Conservation (phyloP, 163 green algal species). For the Volvox carteri region DNA sequence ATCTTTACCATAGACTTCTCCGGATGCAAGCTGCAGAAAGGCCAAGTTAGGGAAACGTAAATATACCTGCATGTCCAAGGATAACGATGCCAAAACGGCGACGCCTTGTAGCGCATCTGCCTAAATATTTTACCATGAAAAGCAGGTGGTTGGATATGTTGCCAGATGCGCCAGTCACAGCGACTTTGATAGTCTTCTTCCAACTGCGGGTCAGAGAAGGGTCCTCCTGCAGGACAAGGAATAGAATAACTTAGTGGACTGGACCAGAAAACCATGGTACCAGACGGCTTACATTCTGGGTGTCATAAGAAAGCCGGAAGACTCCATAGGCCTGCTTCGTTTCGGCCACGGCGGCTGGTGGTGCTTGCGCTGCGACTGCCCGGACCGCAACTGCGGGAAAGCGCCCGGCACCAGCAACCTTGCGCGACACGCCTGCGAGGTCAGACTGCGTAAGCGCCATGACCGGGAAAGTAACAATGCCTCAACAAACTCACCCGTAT, state of each 20-base stretch:
- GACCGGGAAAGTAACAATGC: background rate
- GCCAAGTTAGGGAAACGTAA: background rate
- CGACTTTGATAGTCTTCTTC: conserved; percentile 89
- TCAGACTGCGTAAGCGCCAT: background rate
- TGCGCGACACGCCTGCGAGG: conserved; percentile 39
- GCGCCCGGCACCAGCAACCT: conserved; percentile 1
- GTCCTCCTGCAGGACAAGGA: conserved; percentile 69
- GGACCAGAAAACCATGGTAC: background rate
- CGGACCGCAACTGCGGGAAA: background rate
- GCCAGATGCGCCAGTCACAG: conserved; percentile 87
- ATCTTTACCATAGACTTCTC: conserved; percentile 89
- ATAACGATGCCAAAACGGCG: background rate
- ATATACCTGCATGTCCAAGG: conserved; percentile 12
- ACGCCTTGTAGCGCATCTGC: background rate
- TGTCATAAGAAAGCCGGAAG: conserved; percentile 79
- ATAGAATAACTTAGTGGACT: background rate
- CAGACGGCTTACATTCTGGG: conserved; percentile 72
- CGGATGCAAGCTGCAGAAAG: conserved; percentile 71
- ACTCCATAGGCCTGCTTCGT: conserved; percentile 63
- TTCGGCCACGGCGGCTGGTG: conserved; percentile 20
- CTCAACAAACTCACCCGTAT: conserved; percentile 7
- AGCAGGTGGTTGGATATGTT: conserved; percentile 95
- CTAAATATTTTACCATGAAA: conserved; percentile 83
- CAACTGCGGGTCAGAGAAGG: conserved; percentile 75
- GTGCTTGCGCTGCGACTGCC: background rate